Base-by-base conservation (phyloP, 495 filamentous ascomycete species). In the Mycothermus thermophilus region DNA sequence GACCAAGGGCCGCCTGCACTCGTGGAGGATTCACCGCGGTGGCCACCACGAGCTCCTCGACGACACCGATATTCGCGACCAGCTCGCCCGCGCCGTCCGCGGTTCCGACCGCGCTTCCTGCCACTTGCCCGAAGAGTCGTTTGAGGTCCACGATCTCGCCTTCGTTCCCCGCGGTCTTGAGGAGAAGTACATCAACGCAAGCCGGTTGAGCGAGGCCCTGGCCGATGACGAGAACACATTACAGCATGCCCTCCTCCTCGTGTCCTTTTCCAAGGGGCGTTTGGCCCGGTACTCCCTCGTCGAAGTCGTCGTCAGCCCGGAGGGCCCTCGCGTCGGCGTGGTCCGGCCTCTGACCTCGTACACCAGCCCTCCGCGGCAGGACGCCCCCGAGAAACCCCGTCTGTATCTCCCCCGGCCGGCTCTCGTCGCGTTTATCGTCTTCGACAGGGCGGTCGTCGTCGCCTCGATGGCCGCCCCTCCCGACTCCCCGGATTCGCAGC, bases 21-120 rank as follows among this genome's bases (percentile, higher is more conserved):
- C 77, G 8, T 97, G 90, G 90, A 79, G 82, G 49, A 66, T 93
- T 4, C 83, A 83, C 47, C 79, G 86, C 54, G 78, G 81, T 23
- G 86, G 86, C 18, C 79, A 66, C 25, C 62, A 69, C 38, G 72
- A 75, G 31, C 48, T 62, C 11, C 48, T 76, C 0, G 51, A 64
- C 19, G 70, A 74, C 23, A 42, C 55, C 9, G 62, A 67, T 34
- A 34, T 59, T 14, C 54, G 55, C 24, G 56, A 51, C 15, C 32
- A 43, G 5, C 44, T 66, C 14, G 29, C 60, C 12, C 44, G 43
- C 11, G 54, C 51, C 24, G 27, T 67, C 18, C 50, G 50, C 15
- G 41, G 52, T 14, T 45, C 47, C 16, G 58, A 63, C 30, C 45
- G 38, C 3, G 14, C 38, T 6, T 43, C 41, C 24, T 34, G 29